Percentiles rank a stretch among this genome's conserved stretches.
Conservation (phyloP, 306 rosid species). For the Glycine tomentella region DNA sequence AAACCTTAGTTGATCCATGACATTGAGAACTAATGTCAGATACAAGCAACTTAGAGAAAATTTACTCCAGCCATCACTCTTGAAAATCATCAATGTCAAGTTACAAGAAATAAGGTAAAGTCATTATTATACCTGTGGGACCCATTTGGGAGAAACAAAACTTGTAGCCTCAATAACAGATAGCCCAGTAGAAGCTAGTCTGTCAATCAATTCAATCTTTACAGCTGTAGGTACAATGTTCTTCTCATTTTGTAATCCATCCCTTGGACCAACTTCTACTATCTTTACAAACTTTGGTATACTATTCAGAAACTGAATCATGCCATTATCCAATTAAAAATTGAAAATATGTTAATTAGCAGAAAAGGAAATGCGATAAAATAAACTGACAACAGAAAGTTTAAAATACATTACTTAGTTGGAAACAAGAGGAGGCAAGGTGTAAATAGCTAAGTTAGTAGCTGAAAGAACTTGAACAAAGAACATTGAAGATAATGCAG, state of each 20-base stretch:
- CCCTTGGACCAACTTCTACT: constrained; percentile 98
- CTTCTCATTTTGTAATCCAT: constrained; percentile 94
- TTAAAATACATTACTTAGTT: not conserved
- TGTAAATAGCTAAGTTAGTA: constrained; percentile 13
- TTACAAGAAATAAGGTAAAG: constrained; percentile 29
- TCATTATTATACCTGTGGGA: constrained; percentile 75
- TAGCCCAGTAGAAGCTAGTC: constrained; percentile 77
- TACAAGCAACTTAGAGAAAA: constrained; percentile 20
- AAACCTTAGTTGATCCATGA: constrained; percentile 15
- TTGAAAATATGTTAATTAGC: constrained; percentile 1
- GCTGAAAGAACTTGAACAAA: not conserved
- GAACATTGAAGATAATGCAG: constrained; percentile 12
- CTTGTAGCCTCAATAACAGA: constrained; percentile 92
- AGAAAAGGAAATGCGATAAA: constrained; percentile 25
- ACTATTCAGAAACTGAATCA: constrained; percentile 64
- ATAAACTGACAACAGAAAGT: constrained; percentile 21
- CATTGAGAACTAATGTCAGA: constrained; percentile 5
- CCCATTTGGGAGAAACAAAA: constrained; percentile 97
- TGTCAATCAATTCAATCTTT: constrained; percentile 80
- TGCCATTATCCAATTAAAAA: constrained; percentile 32
- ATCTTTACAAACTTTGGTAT: constrained; percentile 83
- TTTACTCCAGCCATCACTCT: constrained; percentile 23
- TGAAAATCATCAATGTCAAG: constrained; percentile 12
- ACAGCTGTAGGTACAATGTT: constrained; percentile 69
- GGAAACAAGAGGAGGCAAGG: not conserved